These are phyloP conservation scores for Pilobolus umbonatus DNA, from an alignment of 192 early-diverging fungal species.

Conservation along the genomic window DNA sequence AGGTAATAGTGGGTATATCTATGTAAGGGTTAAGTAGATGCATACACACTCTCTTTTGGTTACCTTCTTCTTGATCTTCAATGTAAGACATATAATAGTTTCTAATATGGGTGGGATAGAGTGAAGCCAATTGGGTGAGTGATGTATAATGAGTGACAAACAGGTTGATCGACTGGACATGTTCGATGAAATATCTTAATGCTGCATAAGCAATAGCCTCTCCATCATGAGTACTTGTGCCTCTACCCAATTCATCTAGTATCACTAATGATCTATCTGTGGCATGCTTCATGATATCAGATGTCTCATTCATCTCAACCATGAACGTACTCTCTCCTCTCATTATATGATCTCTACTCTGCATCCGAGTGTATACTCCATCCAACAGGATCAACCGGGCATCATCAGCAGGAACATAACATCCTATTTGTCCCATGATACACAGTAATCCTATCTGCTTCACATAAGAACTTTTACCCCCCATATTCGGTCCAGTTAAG, in stretches of 20 bases:
- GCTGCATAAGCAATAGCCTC: slow-evolving; percentile 65
- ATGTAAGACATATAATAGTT: slow-evolving; percentile 54
- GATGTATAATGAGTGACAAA: slow-evolving; percentile 86
- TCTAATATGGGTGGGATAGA: slow-evolving; percentile 26
- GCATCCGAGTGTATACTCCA: slow-evolving; percentile 68
- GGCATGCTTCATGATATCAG: slow-evolving; percentile 63
- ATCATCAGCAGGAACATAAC: slow-evolving; percentile 63
- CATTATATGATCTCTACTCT: slow-evolving; percentile 65
- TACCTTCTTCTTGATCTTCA: slow-evolving; percentile 30
- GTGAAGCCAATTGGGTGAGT: slow-evolving; percentile 41
- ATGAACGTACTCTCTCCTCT: slow-evolving; percentile 72
- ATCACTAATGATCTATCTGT: slow-evolving; percentile 61
- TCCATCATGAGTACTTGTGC: slow-evolving; percentile 73
- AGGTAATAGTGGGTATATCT: slow-evolving; percentile 41
- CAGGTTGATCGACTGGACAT: slow-evolving; percentile 48
- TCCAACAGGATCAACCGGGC: slow-evolving; percentile 67
- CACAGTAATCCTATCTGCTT: slow-evolving; percentile 54
- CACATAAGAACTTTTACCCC: slow-evolving; percentile 67
- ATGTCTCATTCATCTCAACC: slow-evolving; percentile 73
- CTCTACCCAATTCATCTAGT: slow-evolving; percentile 79
- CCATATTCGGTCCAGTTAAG: slow-evolving; percentile 77
- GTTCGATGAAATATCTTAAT: slow-evolving; percentile 47
- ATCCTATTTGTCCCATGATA: slow-evolving; percentile 71
- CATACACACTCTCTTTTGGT: slow-evolving; percentile 7
- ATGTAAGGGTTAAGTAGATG: background rate